Evolutionary conservation across 495 filamentous ascomycete genomes (phyloP).

Genomic region (Tuber melanosporum): DNA sequence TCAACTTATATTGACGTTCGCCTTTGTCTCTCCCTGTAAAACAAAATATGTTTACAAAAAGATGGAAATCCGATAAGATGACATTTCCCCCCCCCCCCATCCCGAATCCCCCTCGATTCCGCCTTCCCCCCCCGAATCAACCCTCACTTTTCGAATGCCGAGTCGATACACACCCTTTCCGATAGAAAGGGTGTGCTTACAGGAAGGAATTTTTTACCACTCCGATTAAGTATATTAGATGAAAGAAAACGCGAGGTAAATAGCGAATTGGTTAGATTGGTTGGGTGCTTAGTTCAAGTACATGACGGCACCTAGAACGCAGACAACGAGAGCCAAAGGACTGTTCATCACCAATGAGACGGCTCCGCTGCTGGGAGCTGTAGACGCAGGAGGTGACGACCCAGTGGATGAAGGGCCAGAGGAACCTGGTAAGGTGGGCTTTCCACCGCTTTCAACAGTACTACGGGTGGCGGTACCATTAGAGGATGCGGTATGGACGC

Average conservation of each 20-base stretch:
- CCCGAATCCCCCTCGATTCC: background rate
- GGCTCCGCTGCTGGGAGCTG: conserved; percentile 19
- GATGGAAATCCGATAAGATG: background rate
- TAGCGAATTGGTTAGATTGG: background rate
- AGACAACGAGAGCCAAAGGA: conserved; percentile 36
- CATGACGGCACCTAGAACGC: conserved; percentile 33
- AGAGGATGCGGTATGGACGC: conserved; percentile 6
- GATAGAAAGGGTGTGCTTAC: background rate
- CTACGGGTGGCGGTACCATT: conserved; percentile 21
- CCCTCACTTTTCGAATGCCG: conserved; percentile 6
- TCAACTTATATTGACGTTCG: background rate
- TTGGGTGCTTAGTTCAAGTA: conserved; percentile 35
- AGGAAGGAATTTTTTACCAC: background rate
- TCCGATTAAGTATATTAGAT: background rate
- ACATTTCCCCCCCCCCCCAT: background rate
- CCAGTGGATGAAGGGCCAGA: background rate
- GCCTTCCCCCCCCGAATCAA: background rate
- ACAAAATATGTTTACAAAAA: background rate
- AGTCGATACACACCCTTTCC: background rate
- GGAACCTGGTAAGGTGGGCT: conserved; percentile 5
- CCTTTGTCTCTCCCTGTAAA: background rate
- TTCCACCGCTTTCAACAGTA: background rate
- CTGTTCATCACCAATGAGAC: conserved; percentile 29
- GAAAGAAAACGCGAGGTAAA: background rate
- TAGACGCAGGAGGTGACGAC: background rate